Evolutionary conservation across 306 rosid genomes (phyloP).

Genomic region (Calophaca sinica): DNA sequence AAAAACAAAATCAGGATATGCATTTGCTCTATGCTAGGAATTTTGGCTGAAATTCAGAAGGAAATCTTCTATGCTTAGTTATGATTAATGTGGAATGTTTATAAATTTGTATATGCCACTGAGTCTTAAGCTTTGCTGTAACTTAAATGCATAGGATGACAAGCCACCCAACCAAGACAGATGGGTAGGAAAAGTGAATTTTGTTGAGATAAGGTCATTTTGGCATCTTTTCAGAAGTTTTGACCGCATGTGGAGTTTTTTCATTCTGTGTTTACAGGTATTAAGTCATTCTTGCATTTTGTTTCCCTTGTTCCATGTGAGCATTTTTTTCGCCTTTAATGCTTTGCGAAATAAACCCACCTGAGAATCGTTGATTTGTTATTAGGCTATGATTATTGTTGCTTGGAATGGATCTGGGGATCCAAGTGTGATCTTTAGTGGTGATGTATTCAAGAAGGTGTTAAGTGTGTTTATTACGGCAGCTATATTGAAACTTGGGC

Average conservation of each 20-base stretch:
- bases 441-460: constrained; percentile 89
- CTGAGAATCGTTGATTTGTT: constrained; percentile 42
- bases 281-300: constrained; percentile 39
- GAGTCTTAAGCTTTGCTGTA: constrained; percentile 29
- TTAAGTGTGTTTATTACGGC: constrained; percentile 95
- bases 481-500: constrained; percentile 94
- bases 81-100: constrained; percentile 5
- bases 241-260: constrained; percentile 99
- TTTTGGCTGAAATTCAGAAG: constrained; percentile 18
- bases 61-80: not conserved
- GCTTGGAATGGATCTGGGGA: constrained; percentile 95
- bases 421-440: constrained; percentile 69
- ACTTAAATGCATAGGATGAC: constrained; percentile 65
- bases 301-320: constrained; percentile 21
- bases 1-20: not conserved
- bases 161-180: constrained; percentile 66
- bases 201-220: constrained; percentile 95
- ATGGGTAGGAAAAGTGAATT: constrained; percentile 97
- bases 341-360: constrained; percentile 20
- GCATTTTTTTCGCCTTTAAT: constrained; percentile 1
- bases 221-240: constrained; percentile 98
- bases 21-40: not conserved
- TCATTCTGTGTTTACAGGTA: constrained; percentile 94
- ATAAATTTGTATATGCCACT: constrained; percentile 15
- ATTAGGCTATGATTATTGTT: constrained; percentile 91